phyloP scores from a whole-genome alignment of 345 rosid species.

The Pistacia atlantica region DNA sequence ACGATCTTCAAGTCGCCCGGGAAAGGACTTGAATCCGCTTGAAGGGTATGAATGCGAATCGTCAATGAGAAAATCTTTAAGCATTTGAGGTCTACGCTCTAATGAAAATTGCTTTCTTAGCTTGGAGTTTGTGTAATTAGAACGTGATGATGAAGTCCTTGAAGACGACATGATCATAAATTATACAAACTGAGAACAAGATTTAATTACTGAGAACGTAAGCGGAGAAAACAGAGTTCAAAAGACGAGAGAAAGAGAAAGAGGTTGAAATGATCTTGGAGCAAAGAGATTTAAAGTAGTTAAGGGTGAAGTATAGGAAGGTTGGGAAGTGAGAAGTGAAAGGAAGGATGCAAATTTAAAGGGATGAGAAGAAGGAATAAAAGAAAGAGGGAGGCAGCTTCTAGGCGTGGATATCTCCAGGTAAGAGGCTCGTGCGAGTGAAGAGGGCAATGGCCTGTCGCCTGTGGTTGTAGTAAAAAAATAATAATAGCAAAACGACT shows the following conservation, averaged over 20 bases:
- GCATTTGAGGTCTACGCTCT: constrained; percentile 49
- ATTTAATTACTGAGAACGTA: not conserved
- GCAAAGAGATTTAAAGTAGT: too few species aligned
- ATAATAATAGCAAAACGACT: constrained; percentile 24
- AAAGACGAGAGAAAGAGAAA: not conserved
- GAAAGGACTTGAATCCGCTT: constrained; percentile 43
- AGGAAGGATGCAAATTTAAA: constrained; percentile 19
- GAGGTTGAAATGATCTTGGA: not conserved
- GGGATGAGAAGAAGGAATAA: constrained; percentile 7
- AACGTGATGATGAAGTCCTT: not conserved
- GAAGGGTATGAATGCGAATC: constrained; percentile 52
- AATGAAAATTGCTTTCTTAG: constrained; percentile 24
- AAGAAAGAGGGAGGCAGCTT: constrained; percentile 61
- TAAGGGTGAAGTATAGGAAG: too few species aligned
- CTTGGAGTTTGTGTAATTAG: constrained; percentile 6
- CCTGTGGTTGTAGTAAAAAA: not conserved
- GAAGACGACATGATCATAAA: constrained; percentile 25
- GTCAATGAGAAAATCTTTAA: constrained; percentile 80
- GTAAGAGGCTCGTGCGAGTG: constrained; percentile 38
- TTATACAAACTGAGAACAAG: not conserved
- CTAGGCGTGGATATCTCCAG: constrained; percentile 62
- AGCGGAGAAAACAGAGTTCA: not conserved
- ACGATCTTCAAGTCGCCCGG: constrained; percentile 24
- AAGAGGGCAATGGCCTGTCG: not conserved
- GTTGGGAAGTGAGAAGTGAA: constrained; percentile 22